A percentile compares a stretch with the other conserved stretches of the same genome.
Evolutionary conservation across 768 basidiomycete genomes (phyloP).

Genomic region (Tricholoma saponaceum): DNA sequence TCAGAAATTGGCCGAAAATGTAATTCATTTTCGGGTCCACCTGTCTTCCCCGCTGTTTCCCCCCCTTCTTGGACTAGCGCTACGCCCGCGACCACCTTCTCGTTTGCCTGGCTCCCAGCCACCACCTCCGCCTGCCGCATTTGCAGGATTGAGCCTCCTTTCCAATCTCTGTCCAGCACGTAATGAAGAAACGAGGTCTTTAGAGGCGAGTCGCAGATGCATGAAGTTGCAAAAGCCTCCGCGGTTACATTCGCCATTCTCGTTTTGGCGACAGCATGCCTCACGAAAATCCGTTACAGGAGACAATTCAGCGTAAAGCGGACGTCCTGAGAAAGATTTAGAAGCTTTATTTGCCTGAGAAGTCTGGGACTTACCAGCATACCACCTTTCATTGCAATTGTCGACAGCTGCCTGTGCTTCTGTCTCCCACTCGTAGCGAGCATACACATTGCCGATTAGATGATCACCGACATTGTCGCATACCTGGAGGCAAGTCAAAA

Average conservation of each 20-base stretch:
- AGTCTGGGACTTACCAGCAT: conserved; percentile 66
- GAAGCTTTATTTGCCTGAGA: conserved; percentile 1
- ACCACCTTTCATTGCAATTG: conserved; percentile 94
- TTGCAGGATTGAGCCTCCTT: conserved; percentile 66
- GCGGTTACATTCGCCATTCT: conserved; percentile 96
- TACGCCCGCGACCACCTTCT: conserved; percentile 61
- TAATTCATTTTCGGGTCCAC: conserved; percentile 57
- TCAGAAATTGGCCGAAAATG: neutral
- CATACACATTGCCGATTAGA: conserved; percentile 96
- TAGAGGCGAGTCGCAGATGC: conserved; percentile 88
- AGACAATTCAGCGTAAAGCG: conserved; percentile 93
- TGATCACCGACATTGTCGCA: conserved; percentile 99
- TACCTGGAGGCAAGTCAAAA: conserved; percentile 43
- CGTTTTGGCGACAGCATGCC: conserved; percentile 98
- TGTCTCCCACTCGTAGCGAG: conserved; percentile 97
- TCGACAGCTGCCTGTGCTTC: conserved; percentile 94
- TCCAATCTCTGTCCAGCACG: conserved; percentile 82
- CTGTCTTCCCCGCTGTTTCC: conserved; percentile 71
- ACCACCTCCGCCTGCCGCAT: conserved; percentile 60
- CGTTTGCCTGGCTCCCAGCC: conserved; percentile 83
- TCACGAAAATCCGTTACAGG: conserved; percentile 99
- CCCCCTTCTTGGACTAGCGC: conserved; percentile 67
- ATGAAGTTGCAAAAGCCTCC: conserved; percentile 99
- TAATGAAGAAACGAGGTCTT: conserved; percentile 75
- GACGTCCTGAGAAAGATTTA: conserved; percentile 57